Conservation (phyloP, 805 yeast genomes). For the Ogataea methanolica region DNA sequence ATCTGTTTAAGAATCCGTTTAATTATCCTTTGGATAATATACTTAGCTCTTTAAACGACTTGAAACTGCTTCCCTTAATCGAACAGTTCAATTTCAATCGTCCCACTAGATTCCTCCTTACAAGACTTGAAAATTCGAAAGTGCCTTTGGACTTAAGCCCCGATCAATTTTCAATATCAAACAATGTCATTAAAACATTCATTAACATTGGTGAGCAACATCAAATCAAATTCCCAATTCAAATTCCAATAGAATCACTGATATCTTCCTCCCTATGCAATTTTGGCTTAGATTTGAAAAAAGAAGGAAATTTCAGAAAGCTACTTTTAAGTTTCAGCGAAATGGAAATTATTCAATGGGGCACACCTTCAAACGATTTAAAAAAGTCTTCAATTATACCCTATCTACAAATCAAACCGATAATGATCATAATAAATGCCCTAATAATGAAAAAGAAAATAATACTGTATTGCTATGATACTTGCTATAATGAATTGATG, state of each 20-base stretch:
- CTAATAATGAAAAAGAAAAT: conserved; percentile 44
- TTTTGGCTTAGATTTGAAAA: conserved; percentile 30
- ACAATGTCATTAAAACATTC: conserved; percentile 17
- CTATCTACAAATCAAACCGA: conserved; percentile 18
- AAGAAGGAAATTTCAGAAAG: conserved; percentile 20
- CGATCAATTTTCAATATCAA: conserved; percentile 13
- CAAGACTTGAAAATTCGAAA: conserved; percentile 17
- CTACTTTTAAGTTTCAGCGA: conserved; percentile 12
- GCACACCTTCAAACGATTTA: neutral
- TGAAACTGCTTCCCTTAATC: conserved; percentile 28
- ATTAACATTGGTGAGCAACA: conserved; percentile 12
- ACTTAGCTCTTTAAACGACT: conserved; percentile 13
- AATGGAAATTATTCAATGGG: conserved; percentile 1
- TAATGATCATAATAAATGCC: conserved; percentile 44
- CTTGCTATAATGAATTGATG: conserved; percentile 41
- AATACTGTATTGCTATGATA: conserved; percentile 33
- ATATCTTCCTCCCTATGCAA: conserved; percentile 20
- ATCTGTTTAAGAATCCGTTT: conserved; percentile 27
- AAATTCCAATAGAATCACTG: conserved; percentile 26
- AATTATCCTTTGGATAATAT: conserved; percentile 7
- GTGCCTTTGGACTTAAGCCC: conserved; percentile 6
- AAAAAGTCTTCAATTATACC: conserved; percentile 14
- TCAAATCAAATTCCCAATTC: conserved; percentile 24
- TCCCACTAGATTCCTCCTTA: conserved; percentile 17
- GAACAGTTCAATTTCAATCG: conserved; percentile 7